Base-by-base conservation (phyloP, 805 yeast species). In the Candida ponderosae region DNA sequence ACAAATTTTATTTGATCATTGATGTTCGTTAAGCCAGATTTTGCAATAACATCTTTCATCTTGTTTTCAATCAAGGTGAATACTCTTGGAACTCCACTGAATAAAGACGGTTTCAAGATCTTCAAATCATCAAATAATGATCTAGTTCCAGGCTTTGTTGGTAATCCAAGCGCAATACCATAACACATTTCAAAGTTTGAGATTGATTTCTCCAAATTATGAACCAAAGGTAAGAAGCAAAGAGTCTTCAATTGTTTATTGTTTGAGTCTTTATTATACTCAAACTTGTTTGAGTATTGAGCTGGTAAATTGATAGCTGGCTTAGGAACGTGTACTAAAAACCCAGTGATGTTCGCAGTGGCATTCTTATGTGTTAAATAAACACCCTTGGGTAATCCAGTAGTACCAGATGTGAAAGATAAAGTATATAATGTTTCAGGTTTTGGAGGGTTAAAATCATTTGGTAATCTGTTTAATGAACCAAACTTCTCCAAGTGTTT, bases 341-440 rank as follows among this genome's bases (percentile, higher is more conserved):
- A 53, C 16, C 52, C 56, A 6, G 60, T 48, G 18, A 56, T 48
- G 38, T 65, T 65, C 20, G 68, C 53, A 11, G 61, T 61, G 15
- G 74, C 66, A 45, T 74, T 77, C 30, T 54, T 57, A 44, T 81
- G 87, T n/a, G 77, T 66, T 40, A 80, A 60, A 34, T 76, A 72
- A 15, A 79, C 87, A 44, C 88, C 87, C 60, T 81, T 82, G 37
- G 88, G 83, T 26, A 76, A 66, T 31, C 88, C 87, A 10, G 82
- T 75, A 17, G 84, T 76, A 33, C 84, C 83, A 0, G 80, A 74
- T 17, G 82, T 80, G 57, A 78, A 79, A 53, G 77, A 76, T 38
- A 80, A 70, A 35, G 86, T 75, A 42, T 75, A 72, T 19, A 69
- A 43, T 40, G 69, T 71, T 5, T 70, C 65, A 37, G 69, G 57